Conservation (phyloP, 225 moss, liverwort and hornwort genomes). For the Asterella californica region DNA sequence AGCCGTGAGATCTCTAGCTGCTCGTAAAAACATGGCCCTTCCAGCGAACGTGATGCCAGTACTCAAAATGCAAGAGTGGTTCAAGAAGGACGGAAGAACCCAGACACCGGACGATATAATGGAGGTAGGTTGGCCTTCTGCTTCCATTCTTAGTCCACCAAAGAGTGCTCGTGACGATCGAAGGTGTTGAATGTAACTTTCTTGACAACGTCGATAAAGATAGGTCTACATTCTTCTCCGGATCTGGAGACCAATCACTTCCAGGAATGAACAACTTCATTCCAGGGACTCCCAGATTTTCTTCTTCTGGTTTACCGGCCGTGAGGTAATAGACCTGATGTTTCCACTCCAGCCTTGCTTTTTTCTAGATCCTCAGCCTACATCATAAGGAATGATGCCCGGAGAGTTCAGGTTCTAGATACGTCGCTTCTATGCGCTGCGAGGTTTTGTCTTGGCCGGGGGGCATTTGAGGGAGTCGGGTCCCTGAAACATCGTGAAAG, state of each 20-base stretch:
- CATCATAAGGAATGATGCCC: not conserved
- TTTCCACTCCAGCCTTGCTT: too few relatives aligned
- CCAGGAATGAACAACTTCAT: slow-evolving; percentile 12
- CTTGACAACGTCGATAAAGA: slow-evolving; percentile 9
- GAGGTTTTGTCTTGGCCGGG: not conserved
- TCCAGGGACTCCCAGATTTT: not conserved
- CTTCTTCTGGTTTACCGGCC: slow-evolving; percentile 15
- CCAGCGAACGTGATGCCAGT: slow-evolving; percentile 64
- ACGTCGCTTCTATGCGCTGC: slow-evolving; percentile 16
- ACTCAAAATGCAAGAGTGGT: slow-evolving; percentile 82
- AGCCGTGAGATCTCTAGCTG: slow-evolving; percentile 52
- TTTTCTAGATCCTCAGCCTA: not conserved
- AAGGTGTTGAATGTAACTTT: slow-evolving; percentile 17
- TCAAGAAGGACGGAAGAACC: slow-evolving; percentile 76
- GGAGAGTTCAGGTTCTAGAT: not conserved
- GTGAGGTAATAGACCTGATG: slow-evolving; percentile 18
- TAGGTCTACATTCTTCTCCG: not conserved
- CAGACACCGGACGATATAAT: slow-evolving; percentile 31
- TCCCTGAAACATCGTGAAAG: too few relatives aligned
- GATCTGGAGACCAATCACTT: slow-evolving; percentile 16
- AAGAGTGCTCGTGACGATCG: slow-evolving; percentile 16
- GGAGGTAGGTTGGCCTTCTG: not conserved
- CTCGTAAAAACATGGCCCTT: slow-evolving; percentile 65
- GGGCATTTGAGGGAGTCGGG: too few relatives aligned
- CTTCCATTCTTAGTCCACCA: not conserved